Conservation (phyloP, 148 eudicot species). For the Vaccinium vitisidaea region DNA sequence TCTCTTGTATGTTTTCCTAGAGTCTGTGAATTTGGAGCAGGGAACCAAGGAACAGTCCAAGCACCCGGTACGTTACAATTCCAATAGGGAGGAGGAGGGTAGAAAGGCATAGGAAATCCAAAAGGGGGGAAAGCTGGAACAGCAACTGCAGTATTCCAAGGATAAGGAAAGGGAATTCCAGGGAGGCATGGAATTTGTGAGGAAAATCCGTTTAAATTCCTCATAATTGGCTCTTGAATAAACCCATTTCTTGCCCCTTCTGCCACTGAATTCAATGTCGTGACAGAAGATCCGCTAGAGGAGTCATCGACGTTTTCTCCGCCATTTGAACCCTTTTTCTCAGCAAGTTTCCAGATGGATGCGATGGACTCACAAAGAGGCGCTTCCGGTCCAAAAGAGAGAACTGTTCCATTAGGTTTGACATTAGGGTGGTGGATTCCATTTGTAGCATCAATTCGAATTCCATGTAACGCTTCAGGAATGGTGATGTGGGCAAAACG, state of each 20-base stretch:
- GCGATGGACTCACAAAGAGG: conserved; percentile 47
- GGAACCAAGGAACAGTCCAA: conserved; percentile 65
- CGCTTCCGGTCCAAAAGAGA: conserved; percentile 61
- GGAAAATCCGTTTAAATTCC: conserved; percentile 35
- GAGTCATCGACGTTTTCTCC: conserved; percentile 45
- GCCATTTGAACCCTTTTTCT: conserved; percentile 32
- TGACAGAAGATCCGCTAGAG: conserved; percentile 48
- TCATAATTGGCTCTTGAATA: conserved; percentile 29
- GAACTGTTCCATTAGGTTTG: conserved; percentile 52
- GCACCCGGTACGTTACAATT: conserved; percentile 52
- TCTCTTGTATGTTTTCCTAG: conserved; percentile 81
- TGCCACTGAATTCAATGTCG: conserved; percentile 39
- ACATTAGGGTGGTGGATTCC: conserved; percentile 40
- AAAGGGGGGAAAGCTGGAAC: conserved; percentile 52
- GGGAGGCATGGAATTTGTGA: conserved; percentile 58
- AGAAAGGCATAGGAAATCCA: conserved; percentile 55
- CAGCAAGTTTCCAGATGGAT: conserved; percentile 39
- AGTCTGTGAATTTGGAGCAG: conserved; percentile 43
- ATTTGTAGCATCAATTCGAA: conserved; percentile 36
- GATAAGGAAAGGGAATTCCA: conserved; percentile 68
- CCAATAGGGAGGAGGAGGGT: conserved; percentile 74
- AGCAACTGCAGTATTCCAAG: conserved; percentile 60
- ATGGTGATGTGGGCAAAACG: conserved; percentile 58
- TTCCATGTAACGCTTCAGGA: conserved; percentile 60
- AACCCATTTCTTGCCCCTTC: conserved; percentile 28